Percentiles rank a stretch among this genome's conserved stretches.
These are phyloP conservation scores for Phoma sp. DNA, from an alignment of 2,329 filamentous ascomycete species.

Conservation along the genomic window DNA sequence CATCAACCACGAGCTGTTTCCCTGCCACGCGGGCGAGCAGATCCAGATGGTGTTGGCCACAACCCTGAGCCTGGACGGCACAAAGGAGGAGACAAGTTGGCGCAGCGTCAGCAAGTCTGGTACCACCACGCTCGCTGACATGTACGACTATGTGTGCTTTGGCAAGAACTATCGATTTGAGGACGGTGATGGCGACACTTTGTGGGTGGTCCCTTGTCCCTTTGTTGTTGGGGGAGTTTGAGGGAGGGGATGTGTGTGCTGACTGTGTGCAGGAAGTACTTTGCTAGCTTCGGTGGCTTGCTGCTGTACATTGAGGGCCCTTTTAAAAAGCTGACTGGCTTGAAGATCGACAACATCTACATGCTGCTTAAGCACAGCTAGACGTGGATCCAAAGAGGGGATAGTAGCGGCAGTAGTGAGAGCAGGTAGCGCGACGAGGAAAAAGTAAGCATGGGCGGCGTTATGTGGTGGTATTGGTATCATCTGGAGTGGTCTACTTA, in stretches of 20 bases:
- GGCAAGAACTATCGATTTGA: conserved; percentile 90
- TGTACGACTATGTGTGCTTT: conserved; percentile 87
- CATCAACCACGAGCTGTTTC: conserved; percentile 92
- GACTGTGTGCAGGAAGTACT: conserved; percentile 74
- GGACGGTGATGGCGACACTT: conserved; percentile 80
- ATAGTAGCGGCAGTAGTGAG: background rate
- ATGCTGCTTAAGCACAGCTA: conserved; percentile 86
- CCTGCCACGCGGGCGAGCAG: conserved; percentile 73
- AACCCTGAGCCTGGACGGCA: conserved; percentile 83
- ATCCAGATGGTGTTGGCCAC: conserved; percentile 83
- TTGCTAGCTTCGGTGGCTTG: conserved; percentile 90
- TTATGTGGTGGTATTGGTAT: conserved; percentile 37
- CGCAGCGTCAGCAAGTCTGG: conserved; percentile 61
- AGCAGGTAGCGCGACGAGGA: conserved; percentile 7
- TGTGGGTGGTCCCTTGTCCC: conserved; percentile 64
- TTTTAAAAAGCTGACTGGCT: conserved; percentile 90
- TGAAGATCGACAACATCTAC: conserved; percentile 93
- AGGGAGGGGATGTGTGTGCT: conserved; percentile 20
- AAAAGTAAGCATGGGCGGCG: conserved; percentile 39
- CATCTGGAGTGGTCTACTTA: conserved; percentile 38
- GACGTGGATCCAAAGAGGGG: background rate
- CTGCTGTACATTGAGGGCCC: conserved; percentile 91
- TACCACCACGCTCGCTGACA: conserved; percentile 67
- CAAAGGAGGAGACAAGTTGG: conserved; percentile 69
- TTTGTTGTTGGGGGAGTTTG: background rate